Evolutionary conservation across 2,329 filamentous ascomycete genomes (phyloP).

Genomic region (Paraconiothyrium brasiliense): DNA sequence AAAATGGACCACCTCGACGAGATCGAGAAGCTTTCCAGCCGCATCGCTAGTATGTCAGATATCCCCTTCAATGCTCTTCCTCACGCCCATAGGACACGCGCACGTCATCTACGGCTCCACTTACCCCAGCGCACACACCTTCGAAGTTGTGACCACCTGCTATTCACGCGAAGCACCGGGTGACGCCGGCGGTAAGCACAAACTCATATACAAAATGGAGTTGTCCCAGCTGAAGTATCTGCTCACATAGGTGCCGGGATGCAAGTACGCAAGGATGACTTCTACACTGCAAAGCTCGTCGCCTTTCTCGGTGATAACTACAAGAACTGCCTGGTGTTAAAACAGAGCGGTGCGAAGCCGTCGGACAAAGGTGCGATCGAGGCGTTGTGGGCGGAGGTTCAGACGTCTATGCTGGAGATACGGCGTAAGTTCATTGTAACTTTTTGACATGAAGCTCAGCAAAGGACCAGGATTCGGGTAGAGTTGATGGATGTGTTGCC

Average conservation of each 20-base stretch:
- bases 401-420: background rate
- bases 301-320: constrained; percentile 1
- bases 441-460: background rate
- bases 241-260: background rate
- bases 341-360: background rate
- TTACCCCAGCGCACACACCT: constrained; percentile 2
- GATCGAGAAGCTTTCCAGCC: constrained; percentile 2
- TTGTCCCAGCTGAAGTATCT: background rate
- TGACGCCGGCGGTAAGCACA: background rate
- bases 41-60: background rate
- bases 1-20: constrained; percentile 14
- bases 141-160: constrained; percentile 5
- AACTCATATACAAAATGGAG: too few relatives aligned
- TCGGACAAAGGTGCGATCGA: constrained; percentile 1
- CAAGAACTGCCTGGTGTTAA: background rate
- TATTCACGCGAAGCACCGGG: background rate
- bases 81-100: background rate
- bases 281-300: constrained; percentile 1
- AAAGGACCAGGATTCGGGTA: background rate
- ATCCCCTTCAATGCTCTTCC: background rate
- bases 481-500: background rate
- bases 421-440: background rate
- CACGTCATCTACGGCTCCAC: constrained; percentile 2
- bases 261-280: background rate
- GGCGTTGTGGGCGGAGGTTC: background rate